phyloP scores from a whole-genome alignment of 2,329 filamentous ascomycete genomes.

The Monilinia fructigena region DNA sequence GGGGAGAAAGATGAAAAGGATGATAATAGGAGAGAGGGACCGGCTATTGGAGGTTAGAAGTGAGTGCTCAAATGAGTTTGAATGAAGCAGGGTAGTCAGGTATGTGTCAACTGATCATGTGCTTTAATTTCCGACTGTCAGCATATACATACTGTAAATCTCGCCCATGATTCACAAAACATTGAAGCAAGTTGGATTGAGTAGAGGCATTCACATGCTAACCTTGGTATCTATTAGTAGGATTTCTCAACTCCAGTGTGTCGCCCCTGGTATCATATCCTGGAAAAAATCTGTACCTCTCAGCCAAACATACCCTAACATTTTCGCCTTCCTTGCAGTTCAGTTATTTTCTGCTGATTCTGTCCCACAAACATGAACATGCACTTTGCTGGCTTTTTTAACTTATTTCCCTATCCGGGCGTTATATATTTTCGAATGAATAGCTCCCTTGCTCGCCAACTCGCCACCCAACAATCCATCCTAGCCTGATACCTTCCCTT shows the following conservation, averaged over 20 bases:
- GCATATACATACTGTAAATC: background rate
- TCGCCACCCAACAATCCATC: too few species aligned
- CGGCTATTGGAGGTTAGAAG: background rate
- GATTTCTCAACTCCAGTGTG: background rate
- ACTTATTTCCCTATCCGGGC: too few species aligned
- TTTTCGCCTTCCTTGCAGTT: too few species aligned
- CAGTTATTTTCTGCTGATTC: background rate
- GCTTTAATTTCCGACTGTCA: background rate
- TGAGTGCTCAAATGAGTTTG: background rate
- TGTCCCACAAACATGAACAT: background rate
- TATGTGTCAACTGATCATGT: background rate
- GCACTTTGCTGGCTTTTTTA: background rate
- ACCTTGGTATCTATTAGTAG: background rate
- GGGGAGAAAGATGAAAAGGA: too few species aligned
- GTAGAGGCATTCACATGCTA: background rate
- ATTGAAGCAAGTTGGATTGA: background rate
- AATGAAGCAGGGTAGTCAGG: background rate
- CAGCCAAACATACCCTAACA: background rate
- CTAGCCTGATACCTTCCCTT: background rate
- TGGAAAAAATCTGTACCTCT: rapidly evolving
- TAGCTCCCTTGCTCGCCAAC: too few species aligned
- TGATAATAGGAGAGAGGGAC: background rate
- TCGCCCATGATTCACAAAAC: background rate
- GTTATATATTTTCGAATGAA: background rate
- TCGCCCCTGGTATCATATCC: background rate